Conservation (phyloP, 164 flowering plant genomes). For the Dillenia suffruticosa region DNA sequence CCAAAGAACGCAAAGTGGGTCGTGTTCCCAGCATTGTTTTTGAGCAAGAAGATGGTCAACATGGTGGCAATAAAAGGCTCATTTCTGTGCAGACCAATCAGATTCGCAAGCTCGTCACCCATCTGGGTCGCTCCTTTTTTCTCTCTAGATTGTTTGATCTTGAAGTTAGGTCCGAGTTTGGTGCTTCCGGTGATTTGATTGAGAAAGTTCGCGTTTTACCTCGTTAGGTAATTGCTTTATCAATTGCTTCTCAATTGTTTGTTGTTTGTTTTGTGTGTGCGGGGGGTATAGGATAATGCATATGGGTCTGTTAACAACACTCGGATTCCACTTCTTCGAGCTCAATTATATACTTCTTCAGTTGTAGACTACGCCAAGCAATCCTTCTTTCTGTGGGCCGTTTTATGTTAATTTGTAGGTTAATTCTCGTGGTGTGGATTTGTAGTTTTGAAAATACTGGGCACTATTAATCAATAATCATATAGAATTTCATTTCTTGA, state of each 20-base stretch:
- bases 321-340: too few relatives aligned
- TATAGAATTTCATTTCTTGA: too few relatives aligned
- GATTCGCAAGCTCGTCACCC: slow-evolving; percentile 70
- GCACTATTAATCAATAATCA: too few relatives aligned
- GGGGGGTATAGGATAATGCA: too few relatives aligned
- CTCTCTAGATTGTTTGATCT: slow-evolving; percentile 75
- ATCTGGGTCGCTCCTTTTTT: slow-evolving; percentile 63
- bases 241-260: not conserved
- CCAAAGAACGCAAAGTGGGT: slow-evolving; percentile 65
- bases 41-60: slow-evolving; percentile 87
- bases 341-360: too few relatives aligned
- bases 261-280: not conserved
- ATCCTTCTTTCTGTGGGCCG: too few relatives aligned
- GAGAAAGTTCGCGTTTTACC: slow-evolving; percentile 92
- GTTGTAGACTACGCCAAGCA: too few relatives aligned
- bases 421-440: too few relatives aligned
- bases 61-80: slow-evolving; percentile 90
- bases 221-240: slow-evolving; percentile 36
- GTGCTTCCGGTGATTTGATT: slow-evolving; percentile 51
- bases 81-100: slow-evolving; percentile 71
- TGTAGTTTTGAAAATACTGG: too few relatives aligned
- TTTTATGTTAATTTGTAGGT: too few relatives aligned
- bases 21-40: slow-evolving; percentile 84
- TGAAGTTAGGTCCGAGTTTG: slow-evolving; percentile 61
- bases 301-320: too few relatives aligned